Evolutionary conservation across 257 asterid genomes (phyloP), one percentile per base, ranked within the genome.

Genomic region (Solanum virginianum): DNA sequence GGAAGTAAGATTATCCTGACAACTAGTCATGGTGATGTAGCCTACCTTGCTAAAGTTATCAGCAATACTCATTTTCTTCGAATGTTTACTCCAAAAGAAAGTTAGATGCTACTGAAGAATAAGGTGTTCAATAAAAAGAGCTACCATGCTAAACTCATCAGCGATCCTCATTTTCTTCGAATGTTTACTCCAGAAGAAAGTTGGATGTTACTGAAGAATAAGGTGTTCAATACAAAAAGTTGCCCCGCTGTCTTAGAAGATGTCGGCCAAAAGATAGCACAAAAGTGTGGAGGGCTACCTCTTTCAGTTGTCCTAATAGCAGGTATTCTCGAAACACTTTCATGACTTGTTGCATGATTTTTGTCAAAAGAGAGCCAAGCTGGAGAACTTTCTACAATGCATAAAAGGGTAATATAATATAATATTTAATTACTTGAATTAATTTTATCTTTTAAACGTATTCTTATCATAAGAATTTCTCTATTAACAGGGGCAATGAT

Each of bases 1-100:
- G 81, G 93, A 66, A 91, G 92, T n/a, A 85, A 89, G 66, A 85
- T 89, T 57, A 7, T 89, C n/a, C 72, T 91, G 47, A 90, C 92
- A 10, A 84, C 88, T 47, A 66, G 90, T 8, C 84, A 32, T 26
- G n/a, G 15, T 72, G 62, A 60, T 26, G 86, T 85, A n/a, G 88
- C 86, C 12, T 53, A 15, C 20, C 9, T 7, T 57, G 88, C 71
- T 0, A 74, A 63, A 65, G 7, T 55, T 6, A 0, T 4, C 11
- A 43, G 24, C 6, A 11, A 11, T 53, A 36, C 80, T 18, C 85
- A 43, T 56, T 9, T 0, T 4, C 82, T 85, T 16, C 63, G 83
- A 12, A n/a, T 10, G 2, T 36, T 81, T 1, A 13, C 13, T 7
- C 26, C 0, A 18, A 83, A 69, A 2, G 88, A 85, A 71, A 81